These are phyloP conservation scores for Rosellinia necatrix DNA, from an alignment of 2,329 filamentous ascomycete genomes.

Conservation along the genomic window DNA sequence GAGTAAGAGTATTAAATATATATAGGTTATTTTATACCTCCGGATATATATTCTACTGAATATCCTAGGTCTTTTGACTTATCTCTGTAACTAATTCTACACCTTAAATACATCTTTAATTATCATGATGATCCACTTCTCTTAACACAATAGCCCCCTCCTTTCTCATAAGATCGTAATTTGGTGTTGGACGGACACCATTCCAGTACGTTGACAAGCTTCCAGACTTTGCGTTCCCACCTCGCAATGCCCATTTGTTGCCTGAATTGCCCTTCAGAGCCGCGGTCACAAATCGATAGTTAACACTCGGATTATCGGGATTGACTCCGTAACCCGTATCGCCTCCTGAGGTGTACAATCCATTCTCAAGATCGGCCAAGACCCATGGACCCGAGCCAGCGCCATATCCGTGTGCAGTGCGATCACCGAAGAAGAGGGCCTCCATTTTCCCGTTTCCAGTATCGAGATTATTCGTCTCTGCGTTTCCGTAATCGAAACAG, in stretches of 20 bases:
- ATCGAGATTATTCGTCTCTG: constrained; percentile 55
- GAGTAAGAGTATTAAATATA: no score
- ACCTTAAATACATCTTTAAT: no score
- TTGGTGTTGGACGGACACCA: constrained; percentile 54
- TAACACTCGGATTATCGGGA: constrained; percentile 55
- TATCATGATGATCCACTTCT: no score
- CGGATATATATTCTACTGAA: no score
- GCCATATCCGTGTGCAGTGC: constrained; percentile 59
- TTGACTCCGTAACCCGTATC: constrained; percentile 53
- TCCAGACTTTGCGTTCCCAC: constrained; percentile 59
- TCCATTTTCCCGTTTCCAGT: constrained; percentile 71
- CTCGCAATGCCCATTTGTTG: constrained; percentile 64
- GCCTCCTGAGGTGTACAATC: constrained; percentile 64
- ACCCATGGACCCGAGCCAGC: constrained; percentile 66
- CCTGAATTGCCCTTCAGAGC: constrained; percentile 59
- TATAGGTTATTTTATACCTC: no score
- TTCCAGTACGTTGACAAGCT: constrained; percentile 56
- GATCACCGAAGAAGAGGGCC: constrained; percentile 66
- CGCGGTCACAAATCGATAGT: constrained; percentile 60
- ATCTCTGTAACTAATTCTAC: no score
- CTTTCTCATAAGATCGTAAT: constrained; percentile 67
- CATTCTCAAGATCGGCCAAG: constrained; percentile 72
- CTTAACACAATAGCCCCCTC: constrained; percentile 71
- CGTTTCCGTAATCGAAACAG: constrained; percentile 64
- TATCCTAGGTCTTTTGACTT: no score